phyloP scores from a whole-genome alignment of 345 rosid species.

The Sisymbrium irio region DNA sequence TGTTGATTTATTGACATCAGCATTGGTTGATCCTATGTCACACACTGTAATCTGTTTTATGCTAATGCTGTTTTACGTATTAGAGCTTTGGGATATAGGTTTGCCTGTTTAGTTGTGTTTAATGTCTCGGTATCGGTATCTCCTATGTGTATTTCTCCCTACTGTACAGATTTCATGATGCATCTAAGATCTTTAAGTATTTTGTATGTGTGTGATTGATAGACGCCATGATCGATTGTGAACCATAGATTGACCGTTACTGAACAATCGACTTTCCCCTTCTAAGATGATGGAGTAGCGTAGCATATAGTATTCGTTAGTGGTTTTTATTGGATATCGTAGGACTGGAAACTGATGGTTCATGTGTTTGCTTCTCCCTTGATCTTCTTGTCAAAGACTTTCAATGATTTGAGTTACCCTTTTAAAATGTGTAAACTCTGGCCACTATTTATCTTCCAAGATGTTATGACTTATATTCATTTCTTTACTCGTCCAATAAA shows the following conservation, averaged over 20 bases:
- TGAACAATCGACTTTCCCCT: background rate
- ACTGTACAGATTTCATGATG: background rate
- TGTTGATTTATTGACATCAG: background rate
- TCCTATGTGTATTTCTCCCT: background rate
- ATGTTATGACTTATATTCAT: background rate
- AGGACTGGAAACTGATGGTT: background rate
- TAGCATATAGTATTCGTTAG: background rate
- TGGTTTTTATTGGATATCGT: background rate
- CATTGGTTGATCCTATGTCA: background rate
- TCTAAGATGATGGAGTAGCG: background rate
- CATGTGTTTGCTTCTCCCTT: background rate
- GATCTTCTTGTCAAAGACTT: background rate
- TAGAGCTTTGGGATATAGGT: background rate
- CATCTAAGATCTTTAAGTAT: slow-evolving; percentile 1
- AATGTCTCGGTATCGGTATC: background rate
- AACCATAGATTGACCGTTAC: background rate
- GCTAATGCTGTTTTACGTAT: background rate
- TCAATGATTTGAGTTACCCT: background rate
- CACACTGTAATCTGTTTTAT: background rate
- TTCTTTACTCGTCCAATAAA: background rate
- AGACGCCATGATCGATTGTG: background rate
- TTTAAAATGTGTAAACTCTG: background rate
- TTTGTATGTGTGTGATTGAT: slow-evolving; percentile 3
- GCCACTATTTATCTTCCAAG: background rate
- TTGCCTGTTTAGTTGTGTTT: background rate